These are phyloP conservation scores for Brettanomyces anomalus DNA, from an alignment of 805 yeast genomes.

Conservation along the genomic window DNA sequence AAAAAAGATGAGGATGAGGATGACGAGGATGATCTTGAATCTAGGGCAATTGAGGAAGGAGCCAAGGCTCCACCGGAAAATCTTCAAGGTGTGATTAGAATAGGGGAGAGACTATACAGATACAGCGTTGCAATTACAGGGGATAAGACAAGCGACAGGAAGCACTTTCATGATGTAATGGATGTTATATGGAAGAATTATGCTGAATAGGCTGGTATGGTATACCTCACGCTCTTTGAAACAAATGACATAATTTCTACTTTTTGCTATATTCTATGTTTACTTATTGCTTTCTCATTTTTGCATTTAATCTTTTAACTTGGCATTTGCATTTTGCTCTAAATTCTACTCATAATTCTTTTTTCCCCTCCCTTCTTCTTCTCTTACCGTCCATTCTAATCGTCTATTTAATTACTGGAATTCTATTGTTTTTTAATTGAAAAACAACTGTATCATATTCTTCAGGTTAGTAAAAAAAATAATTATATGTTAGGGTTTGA, in stretches of 20 bases:
- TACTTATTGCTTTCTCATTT: too few relatives aligned
- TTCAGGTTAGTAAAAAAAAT: too few relatives aligned
- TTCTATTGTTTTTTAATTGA: too few relatives aligned
- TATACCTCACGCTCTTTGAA: background rate
- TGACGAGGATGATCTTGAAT: constrained; percentile 13
- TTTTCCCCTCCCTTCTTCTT: too few relatives aligned
- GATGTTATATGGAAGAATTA: constrained; percentile 14
- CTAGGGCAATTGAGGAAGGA: constrained; percentile 18
- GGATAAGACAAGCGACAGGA: constrained; percentile 8
- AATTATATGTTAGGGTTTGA: too few relatives aligned
- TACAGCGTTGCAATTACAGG: constrained; percentile 10
- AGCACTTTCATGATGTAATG: constrained; percentile 14
- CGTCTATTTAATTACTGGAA: too few relatives aligned
- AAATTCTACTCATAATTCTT: too few relatives aligned
- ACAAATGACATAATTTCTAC: too few relatives aligned
- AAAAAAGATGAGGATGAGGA: constrained; percentile 3
- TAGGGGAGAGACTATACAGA: constrained; percentile 14
- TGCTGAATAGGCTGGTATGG: background rate
- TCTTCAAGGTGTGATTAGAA: constrained; percentile 12
- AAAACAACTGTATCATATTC: too few relatives aligned
- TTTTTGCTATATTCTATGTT: too few relatives aligned
- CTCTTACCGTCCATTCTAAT: too few relatives aligned
- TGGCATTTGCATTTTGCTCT: background rate
- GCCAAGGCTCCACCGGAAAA: constrained; percentile 7
- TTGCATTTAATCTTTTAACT: too few relatives aligned